Evolutionary conservation across 2,329 filamentous ascomycete genomes (phyloP), one percentile per base, ranked within the genome.

Genomic region (Coniochaeta sp.): DNA sequence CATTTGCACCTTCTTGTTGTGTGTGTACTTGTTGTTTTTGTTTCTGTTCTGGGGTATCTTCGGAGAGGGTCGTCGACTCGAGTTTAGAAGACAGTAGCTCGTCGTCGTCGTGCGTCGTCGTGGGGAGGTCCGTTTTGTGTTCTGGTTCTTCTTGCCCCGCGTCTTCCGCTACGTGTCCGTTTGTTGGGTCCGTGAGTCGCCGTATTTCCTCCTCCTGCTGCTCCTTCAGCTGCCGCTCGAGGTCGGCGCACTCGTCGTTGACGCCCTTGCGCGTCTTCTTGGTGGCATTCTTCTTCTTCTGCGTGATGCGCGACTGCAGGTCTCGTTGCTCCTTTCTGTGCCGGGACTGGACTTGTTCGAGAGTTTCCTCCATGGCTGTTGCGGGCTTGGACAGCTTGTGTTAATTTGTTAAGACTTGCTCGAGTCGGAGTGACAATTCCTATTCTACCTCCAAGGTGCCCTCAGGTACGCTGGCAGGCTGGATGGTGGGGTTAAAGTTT

Each of bases 281-380:
- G 55, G 89, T 96, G 17, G 95, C 93, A 66, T 90, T 89, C 80
- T 97, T 98, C 81, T 97, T 99, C 82, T 97, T 98, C 76, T 89
- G 92, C 5, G 91, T 97, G 69, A 96, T 87, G 62, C 89, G 87
- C 57, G 86, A 83, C 73, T 96, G 90, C 28, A 99, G 81, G 62
- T 98, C 93, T 67, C 87, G 88, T 72, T 89, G 87, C 76, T 99
- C 93, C 74, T 91, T 95, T 68, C 91, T 87, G 73, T 99, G 95
- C 55, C 88, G 89, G 40, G 86, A 79, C 67, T 91, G 87, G 60
- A 95, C 77, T 63, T 90, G 87, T 62, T 97, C 93, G 74, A 95
- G 85, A 10, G 80, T 76, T 70, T 85, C 82, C 66, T 63, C 62
- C 63, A 63, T 64, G 2, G 19, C 42, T 24, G 38, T 26, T 22